phyloP scores from a whole-genome alignment of 2,329 filamentous ascomycete species.

The Cladosporium sp. region DNA sequence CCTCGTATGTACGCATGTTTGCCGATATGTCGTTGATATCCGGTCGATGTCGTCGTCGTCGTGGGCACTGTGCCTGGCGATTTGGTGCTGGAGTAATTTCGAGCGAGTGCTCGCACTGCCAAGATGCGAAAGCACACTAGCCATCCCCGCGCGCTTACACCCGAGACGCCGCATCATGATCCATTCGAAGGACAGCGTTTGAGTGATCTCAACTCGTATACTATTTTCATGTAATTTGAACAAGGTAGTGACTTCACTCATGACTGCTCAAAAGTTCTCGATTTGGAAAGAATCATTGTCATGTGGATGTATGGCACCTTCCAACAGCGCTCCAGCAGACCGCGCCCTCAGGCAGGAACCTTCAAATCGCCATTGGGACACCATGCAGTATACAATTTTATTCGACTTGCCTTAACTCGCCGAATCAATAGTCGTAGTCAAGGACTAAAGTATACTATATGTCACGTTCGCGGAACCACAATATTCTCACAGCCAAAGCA shows the following conservation, averaged over 20 bases:
- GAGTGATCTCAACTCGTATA: neutral
- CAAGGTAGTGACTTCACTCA: neutral
- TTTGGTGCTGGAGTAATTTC: neutral
- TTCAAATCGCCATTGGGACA: neutral
- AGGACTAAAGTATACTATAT: neutral
- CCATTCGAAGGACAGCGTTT: neutral
- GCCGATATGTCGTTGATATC: conserved; percentile 37
- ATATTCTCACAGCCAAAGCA: neutral
- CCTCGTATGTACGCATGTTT: conserved; percentile 76
- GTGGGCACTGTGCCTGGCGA: neutral
- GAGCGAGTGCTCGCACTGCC: no score
- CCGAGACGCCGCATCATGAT: neutral
- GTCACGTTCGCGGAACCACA: neutral
- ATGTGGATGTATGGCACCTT: neutral
- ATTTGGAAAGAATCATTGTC: neutral
- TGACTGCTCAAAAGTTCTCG: neutral
- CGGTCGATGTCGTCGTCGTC: conserved; percentile 7
- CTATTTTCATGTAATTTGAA: neutral
- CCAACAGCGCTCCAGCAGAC: neutral
- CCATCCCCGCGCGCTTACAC: neutral
- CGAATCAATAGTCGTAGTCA: neutral
- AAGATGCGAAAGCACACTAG: no score
- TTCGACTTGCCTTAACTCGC: neutral
- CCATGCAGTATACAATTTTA: neutral
- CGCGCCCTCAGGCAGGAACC: neutral